Evolutionary conservation across 306 rosid genomes (phyloP).

Genomic region (Sindora glabra): DNA sequence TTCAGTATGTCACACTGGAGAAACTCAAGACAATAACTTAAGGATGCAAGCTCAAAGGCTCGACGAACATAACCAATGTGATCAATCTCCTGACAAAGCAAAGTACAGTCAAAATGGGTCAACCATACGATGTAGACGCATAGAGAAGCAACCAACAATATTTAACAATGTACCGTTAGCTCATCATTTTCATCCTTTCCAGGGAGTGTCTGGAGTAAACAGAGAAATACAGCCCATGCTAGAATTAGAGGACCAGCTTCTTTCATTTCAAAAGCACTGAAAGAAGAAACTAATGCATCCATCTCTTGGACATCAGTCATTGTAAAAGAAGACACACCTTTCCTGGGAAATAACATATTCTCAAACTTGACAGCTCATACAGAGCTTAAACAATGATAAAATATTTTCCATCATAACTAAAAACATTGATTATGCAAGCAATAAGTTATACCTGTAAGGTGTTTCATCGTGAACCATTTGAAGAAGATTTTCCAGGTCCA

Average conservation of each 20-base stretch:
- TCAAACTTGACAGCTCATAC: too few species aligned
- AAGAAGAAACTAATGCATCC: conserved; percentile 66
- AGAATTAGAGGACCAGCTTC: conserved; percentile 81
- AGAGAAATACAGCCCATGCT: conserved; percentile 91
- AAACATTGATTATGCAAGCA: too few species aligned
- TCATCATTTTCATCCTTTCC: conserved; percentile 58
- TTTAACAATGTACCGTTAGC: conserved; percentile 47
- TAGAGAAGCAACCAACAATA: conserved; percentile 9
- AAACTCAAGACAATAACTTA: conserved; percentile 58
- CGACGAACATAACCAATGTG: conserved; percentile 88
- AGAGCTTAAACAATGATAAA: too few species aligned
- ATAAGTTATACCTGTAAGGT: conserved; percentile 60
- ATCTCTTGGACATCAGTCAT: conserved; percentile 70
- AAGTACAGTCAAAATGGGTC: conserved; percentile 8
- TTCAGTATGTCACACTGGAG: conserved; percentile 69
- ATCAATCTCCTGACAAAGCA: conserved; percentile 70
- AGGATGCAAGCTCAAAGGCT: conserved; percentile 72
- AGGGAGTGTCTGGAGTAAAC: conserved; percentile 72
- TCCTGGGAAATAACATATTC: conserved; percentile 46
- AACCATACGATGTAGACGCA: conserved; percentile 7
- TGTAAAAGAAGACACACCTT: conserved; percentile 42
- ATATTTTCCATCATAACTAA: too few species aligned
- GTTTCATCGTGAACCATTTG: conserved; percentile 91
- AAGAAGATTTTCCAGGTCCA: conserved; percentile 81
- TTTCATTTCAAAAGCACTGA: conserved; percentile 57